A percentile compares a stretch with the other conserved stretches of the same genome.
phyloP scores from a whole-genome alignment of 1,139 yeast species.

The Starmera stellimalicola region DNA sequence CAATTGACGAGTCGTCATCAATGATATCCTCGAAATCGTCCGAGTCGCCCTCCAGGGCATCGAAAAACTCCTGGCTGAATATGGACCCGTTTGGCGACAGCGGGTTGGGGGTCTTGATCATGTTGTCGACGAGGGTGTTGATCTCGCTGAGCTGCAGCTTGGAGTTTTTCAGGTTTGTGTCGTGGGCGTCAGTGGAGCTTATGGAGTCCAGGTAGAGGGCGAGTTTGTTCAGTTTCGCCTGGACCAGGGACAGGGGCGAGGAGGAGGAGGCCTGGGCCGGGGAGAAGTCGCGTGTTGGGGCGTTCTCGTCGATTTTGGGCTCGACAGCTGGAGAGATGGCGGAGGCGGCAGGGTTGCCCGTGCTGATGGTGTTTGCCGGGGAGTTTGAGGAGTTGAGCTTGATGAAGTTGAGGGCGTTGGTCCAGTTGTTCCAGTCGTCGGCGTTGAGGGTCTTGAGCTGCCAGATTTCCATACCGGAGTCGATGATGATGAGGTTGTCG shows the following conservation, averaged over 20 bases:
- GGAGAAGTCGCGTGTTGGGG: no score
- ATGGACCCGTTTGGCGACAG: slow-evolving; percentile 20
- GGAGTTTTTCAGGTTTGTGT: slow-evolving; percentile 1
- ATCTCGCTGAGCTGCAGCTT: slow-evolving; percentile 6
- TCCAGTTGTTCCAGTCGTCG: slow-evolving; percentile 74
- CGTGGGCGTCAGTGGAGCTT: background rate
- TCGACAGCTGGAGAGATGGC: background rate
- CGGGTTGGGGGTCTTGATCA: slow-evolving; percentile 2
- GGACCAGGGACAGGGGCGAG: slow-evolving; percentile 3
- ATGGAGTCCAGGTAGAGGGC: slow-evolving; percentile 1
- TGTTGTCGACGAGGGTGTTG: slow-evolving; percentile 4
- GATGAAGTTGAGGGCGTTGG: slow-evolving; percentile 46
- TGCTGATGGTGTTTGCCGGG: slow-evolving; percentile 2
- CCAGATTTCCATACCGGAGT: slow-evolving; percentile 97
- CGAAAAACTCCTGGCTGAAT: slow-evolving; percentile 49
- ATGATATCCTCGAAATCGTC: slow-evolving; percentile 15
- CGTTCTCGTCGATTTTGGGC: background rate
- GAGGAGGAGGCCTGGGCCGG: no score
- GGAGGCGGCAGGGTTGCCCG: slow-evolving; percentile 1
- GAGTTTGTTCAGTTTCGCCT: slow-evolving; percentile 9
- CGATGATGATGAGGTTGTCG: slow-evolving; percentile 65
- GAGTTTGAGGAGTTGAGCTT: slow-evolving; percentile 8
- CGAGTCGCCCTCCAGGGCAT: slow-evolving; percentile 42
- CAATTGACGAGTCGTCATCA: slow-evolving; percentile 12
- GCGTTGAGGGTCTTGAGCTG: slow-evolving; percentile 58